Base-by-base conservation (phyloP, 306 rosid species). In the Pterocarpus santalinus region DNA sequence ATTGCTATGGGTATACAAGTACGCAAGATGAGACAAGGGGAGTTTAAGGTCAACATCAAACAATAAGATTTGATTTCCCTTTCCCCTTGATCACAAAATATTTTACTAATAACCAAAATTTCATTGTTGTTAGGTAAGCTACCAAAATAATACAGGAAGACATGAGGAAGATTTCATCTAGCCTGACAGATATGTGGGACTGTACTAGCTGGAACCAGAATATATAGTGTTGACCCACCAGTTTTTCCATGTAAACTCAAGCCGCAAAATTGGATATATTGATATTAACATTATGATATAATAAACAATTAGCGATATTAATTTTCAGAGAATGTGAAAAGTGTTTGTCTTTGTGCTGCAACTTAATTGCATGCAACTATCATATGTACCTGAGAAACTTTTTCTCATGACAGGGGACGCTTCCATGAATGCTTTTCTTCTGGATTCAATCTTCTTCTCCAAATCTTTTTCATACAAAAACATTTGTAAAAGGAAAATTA, bases 61-160 rank as follows among this genome's bases (percentile, higher is more conserved):
- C 76, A 73, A 75, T 69, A 81, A 70, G 76, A 73, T 13, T 55
- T 46, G 68, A 15, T 52, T 55, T 58, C 49, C 58, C 76, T 69
- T 73, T 39, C 76, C 85, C 82, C 38, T 70, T 38, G 36, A 65
- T 69, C 16, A 66, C 22, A 53, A 60, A 85, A 72, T 64, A 51
- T 44, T 44, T 64, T 8, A 28, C 66, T 33, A 68, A 82, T 82
- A 32, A 73, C 73, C 43, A 81, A 76, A 69, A 53, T 72, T 38
- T 68, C 41, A 67, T 56, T 33, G 15, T 39, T 77, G 89, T 84
- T 91, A 85, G 97, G 94, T 92, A 83, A 94, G 83, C 97, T 87
- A 89, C 98, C 94, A 85, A 85, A 82, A 85, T 80, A 43, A 82
- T 77, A 49, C 64, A 69, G 8, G 81, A 51, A 79, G 39, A 32